Evolutionary conservation across 768 basidiomycete species (phyloP).

Genomic region (Clathrus columnatus): DNA sequence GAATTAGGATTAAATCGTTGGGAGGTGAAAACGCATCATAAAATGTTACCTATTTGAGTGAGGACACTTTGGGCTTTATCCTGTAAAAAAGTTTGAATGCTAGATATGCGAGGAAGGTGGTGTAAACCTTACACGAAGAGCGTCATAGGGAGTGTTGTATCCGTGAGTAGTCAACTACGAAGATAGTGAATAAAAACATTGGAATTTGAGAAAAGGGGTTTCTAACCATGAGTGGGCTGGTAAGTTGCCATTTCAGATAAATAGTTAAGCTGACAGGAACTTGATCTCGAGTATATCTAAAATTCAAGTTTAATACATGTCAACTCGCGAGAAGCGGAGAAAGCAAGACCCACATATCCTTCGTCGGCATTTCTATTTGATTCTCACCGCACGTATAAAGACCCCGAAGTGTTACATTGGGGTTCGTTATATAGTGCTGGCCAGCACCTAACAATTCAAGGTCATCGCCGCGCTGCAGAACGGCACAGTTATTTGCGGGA

Average conservation of each 20-base stretch:
- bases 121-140: constrained; percentile 30
- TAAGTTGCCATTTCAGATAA: constrained; percentile 68
- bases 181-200: neutral
- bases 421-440: constrained; percentile 78
- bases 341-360: constrained; percentile 66
- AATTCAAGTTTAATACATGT: neutral
- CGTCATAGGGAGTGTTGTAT: constrained; percentile 76
- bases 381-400: constrained; percentile 77
- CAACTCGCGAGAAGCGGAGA: neutral
- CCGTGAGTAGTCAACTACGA: constrained; percentile 67
- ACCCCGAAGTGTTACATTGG: constrained; percentile 73
- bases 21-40: constrained; percentile 1
- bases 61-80: constrained; percentile 85
- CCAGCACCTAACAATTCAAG: constrained; percentile 71
- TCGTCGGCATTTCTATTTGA: constrained; percentile 80
- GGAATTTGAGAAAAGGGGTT: neutral
- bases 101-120: neutral
- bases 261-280: constrained; percentile 79
- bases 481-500: constrained; percentile 81
- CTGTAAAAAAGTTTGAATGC: neutral
- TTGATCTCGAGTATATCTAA: constrained; percentile 76
- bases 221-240: constrained; percentile 39
- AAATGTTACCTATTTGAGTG: constrained; percentile 52
- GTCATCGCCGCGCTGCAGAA: constrained; percentile 74
- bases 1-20: neutral